Base-by-base conservation (phyloP, 306 rosid genomes). In the Dalbergia cochinchinensis region DNA sequence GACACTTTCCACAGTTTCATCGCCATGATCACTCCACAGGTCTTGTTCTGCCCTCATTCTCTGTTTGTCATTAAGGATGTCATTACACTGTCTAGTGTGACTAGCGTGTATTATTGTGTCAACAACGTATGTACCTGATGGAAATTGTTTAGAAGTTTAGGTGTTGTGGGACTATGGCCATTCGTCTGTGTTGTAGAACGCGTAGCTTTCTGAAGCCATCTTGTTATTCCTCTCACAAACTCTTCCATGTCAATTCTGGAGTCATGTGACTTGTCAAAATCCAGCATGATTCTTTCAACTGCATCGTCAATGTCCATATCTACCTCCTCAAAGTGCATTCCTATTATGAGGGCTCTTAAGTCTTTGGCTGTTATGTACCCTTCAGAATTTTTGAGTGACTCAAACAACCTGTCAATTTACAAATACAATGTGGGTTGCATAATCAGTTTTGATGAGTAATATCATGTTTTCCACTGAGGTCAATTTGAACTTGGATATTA, bases 151-250 rank as follows among this genome's bases (percentile, higher is more conserved):
- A 66, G 22, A 18, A 77, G 42, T 44, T 10, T 22, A 39, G 48
- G 81, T 54, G 81, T 66, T 66, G 14, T 33, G 76, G 76, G 76
- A 68, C 62, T 26, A 15, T 31, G 69, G 48, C 0, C 77, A 41
- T 22, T 58, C 19, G 47, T 51, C 15, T 54, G 51, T 42, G 54
- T 70, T 31, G 85, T 61, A 14, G 55, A 79, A 15, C 8, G 83
- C 80, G 58, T 77, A 33, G 80, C 84, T 59, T 59, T 45, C 54
- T 57, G 59, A 53, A 87, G 62, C 86, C 90, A 87, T 68, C 71
- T 84, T 37, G 85, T 57, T 22, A 75, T 84, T 63, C 86, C 88
- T 42, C 18, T 53, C 10, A 85, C 72, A 54, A 88, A 88, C 70
- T 87, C 87, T n/a, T 64, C 63, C 73, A 44, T 57, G 39, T 67